Evolutionary conservation across 129 eudicot species (phyloP).

Genomic region (Escallonia rubra): DNA sequence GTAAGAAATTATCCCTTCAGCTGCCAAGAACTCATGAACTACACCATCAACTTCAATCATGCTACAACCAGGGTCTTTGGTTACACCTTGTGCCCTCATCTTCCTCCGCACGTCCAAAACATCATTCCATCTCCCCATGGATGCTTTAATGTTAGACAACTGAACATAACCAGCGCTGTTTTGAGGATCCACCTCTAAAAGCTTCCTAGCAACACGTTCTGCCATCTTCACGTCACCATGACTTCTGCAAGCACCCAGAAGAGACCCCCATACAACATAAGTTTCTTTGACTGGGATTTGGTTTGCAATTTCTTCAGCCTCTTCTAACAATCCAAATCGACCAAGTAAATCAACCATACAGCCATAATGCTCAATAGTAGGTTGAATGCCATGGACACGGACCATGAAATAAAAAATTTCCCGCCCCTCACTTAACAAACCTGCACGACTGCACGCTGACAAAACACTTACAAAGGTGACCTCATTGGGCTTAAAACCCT

Average conservation of each 20-base stretch:
- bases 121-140: conserved; percentile 22
- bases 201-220: conserved; percentile 31
- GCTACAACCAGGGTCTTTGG: conserved; percentile 41
- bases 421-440: conserved; percentile 33
- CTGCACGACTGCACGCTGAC: conserved; percentile 46
- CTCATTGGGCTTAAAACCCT: conserved; percentile 40
- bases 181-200: conserved; percentile 35
- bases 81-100: conserved; percentile 36
- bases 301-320: conserved; percentile 36
- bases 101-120: conserved; percentile 32
- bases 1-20: conserved; percentile 29
- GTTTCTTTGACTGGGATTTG: conserved; percentile 25
- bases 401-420: conserved; percentile 39
- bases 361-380: conserved; percentile 38
- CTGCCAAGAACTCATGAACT: conserved; percentile 47
- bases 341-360: conserved; percentile 54
- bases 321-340: conserved; percentile 36
- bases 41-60: conserved; percentile 44
- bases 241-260: conserved; percentile 43
- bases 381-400: conserved; percentile 25
- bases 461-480: conserved; percentile 42
- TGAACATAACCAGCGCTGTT: conserved; percentile 43
- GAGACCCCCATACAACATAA: conserved; percentile 38
- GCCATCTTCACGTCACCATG: conserved; percentile 32
- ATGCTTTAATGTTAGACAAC: conserved; percentile 37